Evolutionary conservation across 768 basidiomycete genomes (phyloP).

Genomic region (Cubamyces lactineus): DNA sequence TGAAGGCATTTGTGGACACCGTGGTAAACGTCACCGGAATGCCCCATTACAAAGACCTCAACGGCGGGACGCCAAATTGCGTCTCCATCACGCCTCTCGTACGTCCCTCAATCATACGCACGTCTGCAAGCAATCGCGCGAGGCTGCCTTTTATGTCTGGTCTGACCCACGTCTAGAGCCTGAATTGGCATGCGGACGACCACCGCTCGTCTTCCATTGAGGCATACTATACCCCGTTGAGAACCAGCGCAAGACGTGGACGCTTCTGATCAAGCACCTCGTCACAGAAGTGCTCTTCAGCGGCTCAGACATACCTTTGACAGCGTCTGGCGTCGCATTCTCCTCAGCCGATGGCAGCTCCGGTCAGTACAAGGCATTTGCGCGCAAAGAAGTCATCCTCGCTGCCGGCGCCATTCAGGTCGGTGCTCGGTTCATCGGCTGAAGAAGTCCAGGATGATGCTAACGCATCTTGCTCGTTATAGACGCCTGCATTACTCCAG

Average conservation of each 20-base stretch:
- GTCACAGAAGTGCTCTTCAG: conserved; percentile 50
- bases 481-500: conserved; percentile 48
- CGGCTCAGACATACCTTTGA: conserved; percentile 39
- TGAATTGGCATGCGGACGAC: conserved; percentile 35
- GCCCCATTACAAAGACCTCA: conserved; percentile 50
- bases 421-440: background rate
- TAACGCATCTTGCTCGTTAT: background rate
- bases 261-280: conserved; percentile 45
- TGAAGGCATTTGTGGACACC: conserved; percentile 50
- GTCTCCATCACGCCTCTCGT: conserved; percentile 60
- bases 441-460: background rate
- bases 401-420: conserved; percentile 52
- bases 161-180: too few species aligned
- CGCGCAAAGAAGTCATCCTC: conserved; percentile 54
- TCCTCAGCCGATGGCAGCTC: conserved; percentile 41
- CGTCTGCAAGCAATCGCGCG: too few species aligned
- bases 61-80: conserved; percentile 58
- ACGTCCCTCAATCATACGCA: conserved; percentile 14
- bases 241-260: conserved; percentile 48
- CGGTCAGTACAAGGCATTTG: conserved; percentile 41
- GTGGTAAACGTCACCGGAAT: conserved; percentile 53
- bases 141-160: too few species aligned
- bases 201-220: conserved; percentile 57
- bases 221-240: conserved; percentile 59
- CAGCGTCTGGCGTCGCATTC: conserved; percentile 52